These are phyloP conservation scores for Fusarium citri DNA, from an alignment of 2,329 filamentous ascomycete species.

Conservation along the genomic window DNA sequence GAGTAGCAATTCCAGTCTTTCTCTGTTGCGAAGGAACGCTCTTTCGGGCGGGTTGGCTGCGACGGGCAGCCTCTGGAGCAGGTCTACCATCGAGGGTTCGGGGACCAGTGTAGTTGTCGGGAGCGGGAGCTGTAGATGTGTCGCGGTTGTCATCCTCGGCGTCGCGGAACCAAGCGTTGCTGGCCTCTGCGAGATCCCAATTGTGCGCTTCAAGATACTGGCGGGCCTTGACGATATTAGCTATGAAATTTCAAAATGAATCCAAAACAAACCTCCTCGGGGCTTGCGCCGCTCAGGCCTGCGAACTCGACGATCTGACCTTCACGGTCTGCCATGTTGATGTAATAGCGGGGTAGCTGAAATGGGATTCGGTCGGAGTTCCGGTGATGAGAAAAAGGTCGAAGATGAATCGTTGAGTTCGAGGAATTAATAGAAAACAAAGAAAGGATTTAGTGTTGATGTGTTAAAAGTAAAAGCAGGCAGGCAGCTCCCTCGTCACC, in stretches of 20 bases:
- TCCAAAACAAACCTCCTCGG: slow-evolving; percentile 43
- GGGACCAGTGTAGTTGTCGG: slow-evolving; percentile 67
- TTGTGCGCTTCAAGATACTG: slow-evolving; percentile 73
- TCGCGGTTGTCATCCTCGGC: slow-evolving; percentile 61
- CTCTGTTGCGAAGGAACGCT: slow-evolving; percentile 56
- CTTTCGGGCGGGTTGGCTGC: slow-evolving; percentile 51
- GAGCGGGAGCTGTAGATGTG: slow-evolving; percentile 55
- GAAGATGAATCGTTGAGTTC: background rate
- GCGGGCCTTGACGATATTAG: slow-evolving; percentile 63
- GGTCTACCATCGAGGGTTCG: slow-evolving; percentile 73
- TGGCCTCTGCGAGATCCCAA: slow-evolving; percentile 75
- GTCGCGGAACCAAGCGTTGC: slow-evolving; percentile 69
- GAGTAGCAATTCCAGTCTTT: slow-evolving; percentile 70
- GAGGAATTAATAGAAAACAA: background rate
- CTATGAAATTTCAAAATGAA: background rate
- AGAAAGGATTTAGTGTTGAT: background rate
- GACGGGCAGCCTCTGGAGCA: slow-evolving; percentile 56
- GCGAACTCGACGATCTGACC: slow-evolving; percentile 47
- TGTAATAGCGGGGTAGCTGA: slow-evolving; percentile 38
- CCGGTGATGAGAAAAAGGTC: background rate
- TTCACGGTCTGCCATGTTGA: slow-evolving; percentile 49
- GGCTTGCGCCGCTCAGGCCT: slow-evolving; percentile 43
- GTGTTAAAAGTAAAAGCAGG: slow-evolving; percentile 19
- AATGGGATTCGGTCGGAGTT: background rate
- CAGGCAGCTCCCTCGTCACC: slow-evolving; percentile 48